Percentiles rank a stretch among this genome's conserved stretches.
Conservation (phyloP, 2,329 filamentous ascomycete genomes). For the Cordyceps farinosa region DNA sequence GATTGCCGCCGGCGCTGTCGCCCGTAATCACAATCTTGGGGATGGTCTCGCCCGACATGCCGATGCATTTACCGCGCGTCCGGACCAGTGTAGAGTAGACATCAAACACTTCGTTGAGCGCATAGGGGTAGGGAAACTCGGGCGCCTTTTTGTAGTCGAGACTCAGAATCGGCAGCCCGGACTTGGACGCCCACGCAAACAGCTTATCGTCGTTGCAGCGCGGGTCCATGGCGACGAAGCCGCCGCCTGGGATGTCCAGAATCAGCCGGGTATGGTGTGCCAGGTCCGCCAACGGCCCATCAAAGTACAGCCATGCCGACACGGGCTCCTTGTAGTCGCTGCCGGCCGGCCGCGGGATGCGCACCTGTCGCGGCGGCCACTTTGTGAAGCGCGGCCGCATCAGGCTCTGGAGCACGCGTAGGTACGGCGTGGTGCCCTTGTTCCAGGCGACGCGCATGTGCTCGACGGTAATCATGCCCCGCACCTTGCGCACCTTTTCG, state of each 20-base stretch:
- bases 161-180: constrained; percentile 83
- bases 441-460: constrained; percentile 94
- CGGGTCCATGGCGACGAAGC: constrained; percentile 97
- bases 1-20: constrained; percentile 48
- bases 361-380: constrained; percentile 76
- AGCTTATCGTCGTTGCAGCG: constrained; percentile 91
- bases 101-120: constrained; percentile 49
- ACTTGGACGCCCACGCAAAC: constrained; percentile 85
- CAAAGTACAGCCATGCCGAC: constrained; percentile 88
- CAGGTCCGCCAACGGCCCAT: constrained; percentile 76
- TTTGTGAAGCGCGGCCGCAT: constrained; percentile 74
- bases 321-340: constrained; percentile 84
- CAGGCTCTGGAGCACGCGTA: constrained; percentile 67
- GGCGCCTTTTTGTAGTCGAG: constrained; percentile 70
- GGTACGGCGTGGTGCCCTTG: constrained; percentile 84
- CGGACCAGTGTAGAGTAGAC: constrained; percentile 39
- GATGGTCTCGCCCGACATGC: constrained; percentile 38
- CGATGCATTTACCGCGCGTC: constrained; percentile 40
- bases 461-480: constrained; percentile 81
- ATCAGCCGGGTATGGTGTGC: constrained; percentile 74
- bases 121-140: constrained; percentile 47
- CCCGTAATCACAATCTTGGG: constrained; percentile 44
- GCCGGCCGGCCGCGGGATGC: constrained; percentile 74
- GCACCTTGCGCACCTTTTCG: constrained; percentile 90
- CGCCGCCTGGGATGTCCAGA: constrained; percentile 87